These are phyloP conservation scores for Yarrowia deformans DNA, from an alignment of 805 yeast species.

Conservation along the genomic window DNA sequence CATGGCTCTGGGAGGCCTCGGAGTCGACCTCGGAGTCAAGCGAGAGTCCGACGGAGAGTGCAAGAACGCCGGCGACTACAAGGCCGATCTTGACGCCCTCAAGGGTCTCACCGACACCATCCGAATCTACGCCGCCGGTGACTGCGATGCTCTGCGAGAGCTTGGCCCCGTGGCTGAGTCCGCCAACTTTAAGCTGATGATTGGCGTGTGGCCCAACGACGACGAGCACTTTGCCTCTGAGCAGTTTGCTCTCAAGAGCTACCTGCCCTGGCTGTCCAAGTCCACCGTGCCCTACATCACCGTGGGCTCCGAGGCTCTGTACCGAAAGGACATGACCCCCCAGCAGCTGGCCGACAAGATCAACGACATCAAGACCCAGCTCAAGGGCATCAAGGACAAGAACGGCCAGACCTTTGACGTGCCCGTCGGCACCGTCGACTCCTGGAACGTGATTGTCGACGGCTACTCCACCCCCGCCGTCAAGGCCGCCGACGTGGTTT, in stretches of 20 bases:
- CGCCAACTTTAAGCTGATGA: conserved; percentile 75
- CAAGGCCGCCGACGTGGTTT: conserved; percentile 80
- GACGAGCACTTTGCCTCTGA: conserved; percentile 78
- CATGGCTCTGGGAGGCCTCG: conserved; percentile 53
- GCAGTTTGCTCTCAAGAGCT: conserved; percentile 69
- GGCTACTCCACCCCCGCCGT: conserved; percentile 75
- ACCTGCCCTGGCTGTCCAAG: conserved; percentile 73
- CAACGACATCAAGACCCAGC: conserved; percentile 58
- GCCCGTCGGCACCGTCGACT: conserved; percentile 93
- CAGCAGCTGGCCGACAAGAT: conserved; percentile 73
- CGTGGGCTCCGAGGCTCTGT: conserved; percentile 95
- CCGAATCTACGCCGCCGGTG: conserved; percentile 91
- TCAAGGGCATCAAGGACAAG: conserved; percentile 72
- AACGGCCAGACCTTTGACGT: conserved; percentile 78
- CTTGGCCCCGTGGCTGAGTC: conserved; percentile 87
- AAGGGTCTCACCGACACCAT: conserved; percentile 67
- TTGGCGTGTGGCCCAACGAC: conserved; percentile 96
- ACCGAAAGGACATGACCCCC: conserved; percentile 87
- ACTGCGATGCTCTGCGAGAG: conserved; percentile 85
- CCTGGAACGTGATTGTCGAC: conserved; percentile 92
- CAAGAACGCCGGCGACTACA: conserved; percentile 75
- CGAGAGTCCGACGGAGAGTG: conserved; percentile 72
- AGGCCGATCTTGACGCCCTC: conserved; percentile 67
- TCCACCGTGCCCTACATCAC: conserved; percentile 73
- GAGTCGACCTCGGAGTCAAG: conserved; percentile 87